Conservation (phyloP, 148 eudicot species). For the Vaccinium myrtillus region DNA sequence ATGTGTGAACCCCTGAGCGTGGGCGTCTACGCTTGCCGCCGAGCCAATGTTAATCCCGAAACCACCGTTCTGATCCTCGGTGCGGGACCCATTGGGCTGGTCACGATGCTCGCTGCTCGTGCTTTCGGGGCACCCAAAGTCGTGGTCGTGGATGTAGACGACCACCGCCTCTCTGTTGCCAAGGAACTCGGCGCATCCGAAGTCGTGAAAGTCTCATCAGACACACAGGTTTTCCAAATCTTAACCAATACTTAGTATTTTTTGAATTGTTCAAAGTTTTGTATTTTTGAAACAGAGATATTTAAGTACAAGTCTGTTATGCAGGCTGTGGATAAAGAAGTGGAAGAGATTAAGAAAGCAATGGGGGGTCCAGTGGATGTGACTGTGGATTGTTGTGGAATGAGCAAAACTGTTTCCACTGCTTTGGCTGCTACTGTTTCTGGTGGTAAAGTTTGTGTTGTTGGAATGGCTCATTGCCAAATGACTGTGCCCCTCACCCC, state of each 20-base stretch:
- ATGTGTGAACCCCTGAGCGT: slow-evolving; percentile 84
- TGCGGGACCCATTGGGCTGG: slow-evolving; percentile 85
- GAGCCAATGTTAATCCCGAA: slow-evolving; percentile 69
- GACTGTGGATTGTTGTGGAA: slow-evolving; percentile 78
- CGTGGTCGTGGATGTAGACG: slow-evolving; percentile 78
- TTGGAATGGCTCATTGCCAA: slow-evolving; percentile 75
- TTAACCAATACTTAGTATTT: neutral
- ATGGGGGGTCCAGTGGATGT: slow-evolving; percentile 66
- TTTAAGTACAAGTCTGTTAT: neutral
- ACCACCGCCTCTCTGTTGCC: slow-evolving; percentile 68
- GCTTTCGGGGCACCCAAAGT: slow-evolving; percentile 81
- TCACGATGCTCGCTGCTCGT: slow-evolving; percentile 75
- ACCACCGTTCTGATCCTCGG: slow-evolving; percentile 72
- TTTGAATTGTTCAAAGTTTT: neutral
- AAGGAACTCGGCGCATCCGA: slow-evolving; percentile 80
- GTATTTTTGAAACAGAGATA: neutral
- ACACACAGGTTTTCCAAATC: slow-evolving; percentile 40
- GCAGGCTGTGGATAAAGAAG: slow-evolving; percentile 60
- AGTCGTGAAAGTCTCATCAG: slow-evolving; percentile 61
- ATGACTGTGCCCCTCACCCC: slow-evolving; percentile 84
- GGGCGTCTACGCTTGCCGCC: slow-evolving; percentile 78
- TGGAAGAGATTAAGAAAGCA: slow-evolving; percentile 47
- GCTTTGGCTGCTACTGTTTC: slow-evolving; percentile 68
- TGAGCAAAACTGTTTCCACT: slow-evolving; percentile 79
- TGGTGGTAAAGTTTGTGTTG: slow-evolving; percentile 85